Conservation (phyloP, 2,329 filamentous ascomycete species). For the Nothophaeocryptopus gaeumannii region DNA sequence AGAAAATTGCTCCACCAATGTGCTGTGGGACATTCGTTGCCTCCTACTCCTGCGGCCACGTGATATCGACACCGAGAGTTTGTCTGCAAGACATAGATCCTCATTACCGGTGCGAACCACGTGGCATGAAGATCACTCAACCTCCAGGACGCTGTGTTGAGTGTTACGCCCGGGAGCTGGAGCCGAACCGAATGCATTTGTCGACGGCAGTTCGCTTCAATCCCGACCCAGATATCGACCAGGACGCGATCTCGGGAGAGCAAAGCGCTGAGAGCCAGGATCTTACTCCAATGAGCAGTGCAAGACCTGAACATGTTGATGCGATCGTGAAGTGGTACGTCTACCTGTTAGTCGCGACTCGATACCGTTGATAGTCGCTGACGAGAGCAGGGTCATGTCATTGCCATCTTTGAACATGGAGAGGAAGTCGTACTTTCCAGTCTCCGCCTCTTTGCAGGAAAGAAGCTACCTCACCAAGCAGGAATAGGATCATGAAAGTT, state of each 20-base stretch:
- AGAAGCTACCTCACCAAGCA: no score
- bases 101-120: slow-evolving; percentile 24
- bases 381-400: slow-evolving; percentile 13
- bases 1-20: slow-evolving; percentile 9
- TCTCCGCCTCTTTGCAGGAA: no score
- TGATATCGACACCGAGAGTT: slow-evolving; percentile 17
- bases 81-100: slow-evolving; percentile 23
- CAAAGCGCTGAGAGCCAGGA: neutral
- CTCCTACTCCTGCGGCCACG: slow-evolving; percentile 24
- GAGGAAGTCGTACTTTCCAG: slow-evolving; percentile 5
- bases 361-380: neutral
- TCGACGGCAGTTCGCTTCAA: slow-evolving; percentile 23
- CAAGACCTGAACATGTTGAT: slow-evolving; percentile 12
- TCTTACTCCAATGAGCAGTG: slow-evolving; percentile 15
- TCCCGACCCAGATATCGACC: slow-evolving; percentile 16
- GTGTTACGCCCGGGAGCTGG: slow-evolving; percentile 21
- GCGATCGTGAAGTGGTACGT: slow-evolving; percentile 16
- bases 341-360: neutral
- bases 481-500: no score
- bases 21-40: slow-evolving; percentile 23
- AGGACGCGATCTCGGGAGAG: slow-evolving; percentile 5
- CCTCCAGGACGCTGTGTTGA: slow-evolving; percentile 22
- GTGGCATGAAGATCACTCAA: slow-evolving; percentile 25
- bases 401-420: slow-evolving; percentile 11
- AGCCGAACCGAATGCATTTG: slow-evolving; percentile 16